Percentiles rank a stretch among this genome's conserved stretches.
phyloP scores from a whole-genome alignment of 2,329 filamentous ascomycete species.

The Arthrobotrys sinensis region DNA sequence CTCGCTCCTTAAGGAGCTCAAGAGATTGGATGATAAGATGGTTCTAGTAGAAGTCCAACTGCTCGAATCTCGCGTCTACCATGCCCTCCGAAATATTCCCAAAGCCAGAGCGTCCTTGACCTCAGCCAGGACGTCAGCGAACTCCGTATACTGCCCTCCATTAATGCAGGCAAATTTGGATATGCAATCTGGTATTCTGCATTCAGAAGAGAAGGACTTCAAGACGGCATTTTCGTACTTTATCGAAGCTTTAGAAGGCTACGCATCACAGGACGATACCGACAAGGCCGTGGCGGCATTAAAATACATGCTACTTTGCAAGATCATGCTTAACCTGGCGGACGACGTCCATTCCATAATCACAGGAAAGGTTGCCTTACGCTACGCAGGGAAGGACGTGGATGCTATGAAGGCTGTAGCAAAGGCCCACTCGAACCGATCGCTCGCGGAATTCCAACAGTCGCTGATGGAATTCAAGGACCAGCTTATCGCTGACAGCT shows the following conservation, averaged over 20 bases:
- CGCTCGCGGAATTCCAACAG: conserved; percentile 95
- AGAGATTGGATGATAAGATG: conserved; percentile 98
- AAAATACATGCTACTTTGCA: conserved; percentile 99
- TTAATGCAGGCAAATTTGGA: conserved; percentile 95
- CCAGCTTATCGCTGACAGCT: conserved; percentile 93
- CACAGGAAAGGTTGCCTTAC: conserved; percentile 94
- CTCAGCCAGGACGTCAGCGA: conserved; percentile 92
- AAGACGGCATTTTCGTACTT: conserved; percentile 99
- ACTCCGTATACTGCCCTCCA: conserved; percentile 96
- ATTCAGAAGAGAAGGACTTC: conserved; percentile 98
- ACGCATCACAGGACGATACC: conserved; percentile 90
- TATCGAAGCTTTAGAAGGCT: conserved; percentile 97
- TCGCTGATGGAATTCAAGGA: conserved; percentile 91
- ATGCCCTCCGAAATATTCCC: conserved; percentile 94
- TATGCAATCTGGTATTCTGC: conserved; percentile 99
- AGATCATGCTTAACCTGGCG: conserved; percentile 98
- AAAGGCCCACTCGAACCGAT: conserved; percentile 93
- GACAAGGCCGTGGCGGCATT: conserved; percentile 93
- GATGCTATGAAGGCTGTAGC: conserved; percentile 99
- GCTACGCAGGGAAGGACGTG: conserved; percentile 94
- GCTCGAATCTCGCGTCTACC: conserved; percentile 96
- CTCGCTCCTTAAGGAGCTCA: conserved; percentile 93
- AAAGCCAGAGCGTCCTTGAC: conserved; percentile 96
- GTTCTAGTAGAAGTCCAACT: conserved; percentile 98
- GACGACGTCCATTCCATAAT: conserved; percentile 97